phyloP scores from a whole-genome alignment of 2,329 filamentous ascomycete genomes.

The Sphaerostilbella broomeana region DNA sequence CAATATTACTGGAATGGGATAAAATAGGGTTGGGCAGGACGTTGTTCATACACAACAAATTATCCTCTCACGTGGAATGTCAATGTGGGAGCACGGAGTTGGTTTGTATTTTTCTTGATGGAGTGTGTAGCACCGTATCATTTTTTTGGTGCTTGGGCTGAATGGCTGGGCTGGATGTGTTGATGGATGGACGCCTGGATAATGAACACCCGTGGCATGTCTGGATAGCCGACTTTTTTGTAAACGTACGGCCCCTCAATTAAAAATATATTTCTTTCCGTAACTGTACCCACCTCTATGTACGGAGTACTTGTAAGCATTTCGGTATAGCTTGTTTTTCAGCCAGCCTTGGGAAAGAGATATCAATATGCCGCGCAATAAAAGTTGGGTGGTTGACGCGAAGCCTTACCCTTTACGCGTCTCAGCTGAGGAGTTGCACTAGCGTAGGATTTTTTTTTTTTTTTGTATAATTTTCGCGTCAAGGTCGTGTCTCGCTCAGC shows the following conservation, averaged over 20 bases:
- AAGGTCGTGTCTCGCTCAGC: not conserved
- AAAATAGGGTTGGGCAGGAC: constrained; percentile 1
- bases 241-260: constrained; percentile 11
- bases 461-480: constrained; percentile 3
- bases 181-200: constrained; percentile 13
- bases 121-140: constrained; percentile 11
- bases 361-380: too few relatives aligned
- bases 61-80: constrained; percentile 5
- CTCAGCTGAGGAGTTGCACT: not conserved
- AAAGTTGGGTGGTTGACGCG: not conserved
- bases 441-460: constrained; percentile 1
- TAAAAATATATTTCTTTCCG: constrained; percentile 3
- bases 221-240: constrained; percentile 2
- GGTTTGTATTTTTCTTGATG: constrained; percentile 7
- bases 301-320: too few relatives aligned
- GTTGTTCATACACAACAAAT: not conserved
- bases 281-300: too few relatives aligned
- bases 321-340: not conserved
- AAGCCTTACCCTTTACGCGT: not conserved
- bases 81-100: constrained; percentile 7
- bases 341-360: not conserved
- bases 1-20: constrained; percentile 1
- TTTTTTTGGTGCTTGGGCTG: constrained; percentile 1
- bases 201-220: constrained; percentile 1
- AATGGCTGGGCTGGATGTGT: constrained; percentile 6